Conservation (phyloP, 2,329 filamentous ascomycete species). For the Cryphonectria naterciae region DNA sequence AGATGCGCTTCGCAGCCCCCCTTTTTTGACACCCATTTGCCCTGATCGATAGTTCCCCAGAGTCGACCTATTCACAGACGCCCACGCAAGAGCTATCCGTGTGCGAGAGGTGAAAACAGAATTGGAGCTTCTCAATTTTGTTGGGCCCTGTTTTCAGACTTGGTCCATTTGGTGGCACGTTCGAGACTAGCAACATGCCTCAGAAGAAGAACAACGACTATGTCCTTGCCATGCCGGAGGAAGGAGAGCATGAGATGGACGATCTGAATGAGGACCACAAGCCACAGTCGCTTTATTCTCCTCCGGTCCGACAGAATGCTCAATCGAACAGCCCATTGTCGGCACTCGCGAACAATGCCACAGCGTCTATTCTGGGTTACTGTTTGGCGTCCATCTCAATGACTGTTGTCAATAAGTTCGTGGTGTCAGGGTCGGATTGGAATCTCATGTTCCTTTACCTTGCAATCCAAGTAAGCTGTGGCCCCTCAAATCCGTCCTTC, state of each 20-base stretch:
- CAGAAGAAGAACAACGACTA: constrained; percentile 90
- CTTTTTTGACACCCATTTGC: not conserved
- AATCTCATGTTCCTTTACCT: constrained; percentile 97
- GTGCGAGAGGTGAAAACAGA: not conserved
- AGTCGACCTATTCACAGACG: not conserved
- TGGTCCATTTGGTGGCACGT: not conserved
- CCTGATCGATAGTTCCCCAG: not conserved
- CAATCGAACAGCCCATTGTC: constrained; percentile 45
- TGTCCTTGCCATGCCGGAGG: constrained; percentile 69
- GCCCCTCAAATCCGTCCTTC: not conserved
- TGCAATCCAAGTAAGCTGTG: constrained; percentile 74
- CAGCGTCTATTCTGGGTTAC: constrained; percentile 83
- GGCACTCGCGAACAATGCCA: constrained; percentile 73
- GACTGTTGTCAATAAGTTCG: constrained; percentile 99
- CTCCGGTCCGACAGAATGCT: constrained; percentile 28
- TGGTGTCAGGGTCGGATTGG: constrained; percentile 86
- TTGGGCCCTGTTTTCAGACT: not conserved
- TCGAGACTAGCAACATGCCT: constrained; percentile 61
- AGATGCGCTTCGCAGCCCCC: not conserved
- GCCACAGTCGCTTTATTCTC: constrained; percentile 40
- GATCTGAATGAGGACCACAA: constrained; percentile 51
- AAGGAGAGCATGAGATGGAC: constrained; percentile 44
- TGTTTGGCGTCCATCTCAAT: constrained; percentile 97
- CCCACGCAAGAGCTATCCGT: not conserved
- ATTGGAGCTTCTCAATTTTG: not conserved